Percentiles rank a stretch among this genome's conserved stretches.
Conservation (phyloP, 208 protist genomes). For the Trypanosoma boissoni region DNA sequence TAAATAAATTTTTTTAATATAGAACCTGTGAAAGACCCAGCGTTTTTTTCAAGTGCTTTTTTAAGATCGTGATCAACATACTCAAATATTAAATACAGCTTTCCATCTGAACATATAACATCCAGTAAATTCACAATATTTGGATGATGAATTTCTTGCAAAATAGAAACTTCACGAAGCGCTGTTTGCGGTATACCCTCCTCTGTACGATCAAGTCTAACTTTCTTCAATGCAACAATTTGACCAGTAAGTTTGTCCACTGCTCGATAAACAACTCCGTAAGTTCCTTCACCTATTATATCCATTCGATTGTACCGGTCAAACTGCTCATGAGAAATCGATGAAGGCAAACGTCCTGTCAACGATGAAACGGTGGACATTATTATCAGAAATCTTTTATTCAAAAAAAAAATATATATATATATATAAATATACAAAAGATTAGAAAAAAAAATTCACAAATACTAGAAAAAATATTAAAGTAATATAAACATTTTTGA, state of each 20-base stretch:
- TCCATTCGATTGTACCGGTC: conserved; percentile 88
- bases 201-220: conserved; percentile 95
- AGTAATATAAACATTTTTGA: too few species aligned
- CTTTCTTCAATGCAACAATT: conserved; percentile 97
- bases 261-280: conserved; percentile 91
- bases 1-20: conserved; percentile 85
- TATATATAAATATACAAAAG: too few species aligned
- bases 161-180: conserved; percentile 97
- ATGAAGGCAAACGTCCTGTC: conserved; percentile 32
- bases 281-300: conserved; percentile 92
- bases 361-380: conserved; percentile 47
- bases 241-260: conserved; percentile 76
- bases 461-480: too few species aligned
- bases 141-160: conserved; percentile 97
- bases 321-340: conserved; percentile 48
- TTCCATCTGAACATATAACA: conserved; percentile 86
- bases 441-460: conserved; percentile 2
- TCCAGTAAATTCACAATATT: conserved; percentile 95
- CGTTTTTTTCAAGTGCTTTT: conserved; percentile 93
- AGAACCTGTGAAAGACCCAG: conserved; percentile 60
- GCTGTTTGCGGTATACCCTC: conserved; percentile 98
- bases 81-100: conserved; percentile 92
- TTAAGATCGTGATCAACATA: conserved; percentile 95
- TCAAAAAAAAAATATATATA: too few species aligned
- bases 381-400: conserved; percentile 14